phyloP scores from a whole-genome alignment of 805 yeast genomes.

The Kodamaea neixiangensis region DNA sequence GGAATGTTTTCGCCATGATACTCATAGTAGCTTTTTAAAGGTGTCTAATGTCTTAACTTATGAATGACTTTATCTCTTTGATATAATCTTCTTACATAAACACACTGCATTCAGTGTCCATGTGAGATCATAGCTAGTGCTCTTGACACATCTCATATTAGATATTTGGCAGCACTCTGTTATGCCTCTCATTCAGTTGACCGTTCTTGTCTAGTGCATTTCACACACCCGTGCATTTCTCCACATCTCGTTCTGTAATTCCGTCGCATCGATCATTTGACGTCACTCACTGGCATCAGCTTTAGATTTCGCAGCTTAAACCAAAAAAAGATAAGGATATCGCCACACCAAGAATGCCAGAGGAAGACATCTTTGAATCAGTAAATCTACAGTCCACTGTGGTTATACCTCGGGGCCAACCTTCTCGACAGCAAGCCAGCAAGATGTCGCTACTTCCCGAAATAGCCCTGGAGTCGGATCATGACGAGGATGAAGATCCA shows the following conservation, averaged over 20 bases:
- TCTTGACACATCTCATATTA: no score
- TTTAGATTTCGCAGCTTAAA: background rate
- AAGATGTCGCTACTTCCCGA: background rate
- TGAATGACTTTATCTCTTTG: no score
- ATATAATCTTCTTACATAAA: no score
- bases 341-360: background rate
- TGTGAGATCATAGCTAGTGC: no score
- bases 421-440: background rate
- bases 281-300: background rate
- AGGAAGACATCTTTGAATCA: constrained; percentile 15
- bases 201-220: no score
- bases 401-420: background rate
- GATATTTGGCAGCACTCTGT: no score
- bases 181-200: no score
- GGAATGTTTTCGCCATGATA: no score
- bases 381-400: constrained; percentile 17
- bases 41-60: no score
- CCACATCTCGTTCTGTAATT: background rate
- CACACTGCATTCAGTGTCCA: no score
- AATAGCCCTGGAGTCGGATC: background rate
- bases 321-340: constrained; percentile 1
- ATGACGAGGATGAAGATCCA: constrained; percentile 16
- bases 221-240: no score
- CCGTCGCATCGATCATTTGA: background rate
- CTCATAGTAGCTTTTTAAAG: no score